Evolutionary conservation across 2,329 filamentous ascomycete species (phyloP).

Genomic region (Lasiodiplodia gonubiensis): DNA sequence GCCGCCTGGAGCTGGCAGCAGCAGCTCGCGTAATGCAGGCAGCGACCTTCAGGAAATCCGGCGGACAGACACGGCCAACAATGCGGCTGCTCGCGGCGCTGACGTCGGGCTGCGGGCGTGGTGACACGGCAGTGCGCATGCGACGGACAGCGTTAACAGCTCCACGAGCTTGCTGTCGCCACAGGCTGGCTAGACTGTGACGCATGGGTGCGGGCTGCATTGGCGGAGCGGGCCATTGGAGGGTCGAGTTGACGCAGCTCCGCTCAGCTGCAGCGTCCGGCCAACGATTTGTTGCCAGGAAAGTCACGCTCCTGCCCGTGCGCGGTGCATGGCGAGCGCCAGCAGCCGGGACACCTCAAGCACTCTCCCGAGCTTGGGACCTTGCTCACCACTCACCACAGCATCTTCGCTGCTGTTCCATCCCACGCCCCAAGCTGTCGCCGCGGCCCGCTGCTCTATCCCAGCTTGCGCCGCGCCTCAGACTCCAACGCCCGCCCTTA

Average conservation of each 20-base stretch:
- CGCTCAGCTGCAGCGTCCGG: slow-evolving; percentile 23
- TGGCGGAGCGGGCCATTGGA: slow-evolving; percentile 20
- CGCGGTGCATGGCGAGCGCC: slow-evolving; percentile 13
- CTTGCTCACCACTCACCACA: slow-evolving; percentile 24
- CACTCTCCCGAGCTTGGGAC: slow-evolving; percentile 23
- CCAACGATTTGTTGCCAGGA: slow-evolving; percentile 22
- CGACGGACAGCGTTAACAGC: background rate
- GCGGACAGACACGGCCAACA: background rate
- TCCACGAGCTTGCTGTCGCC: slow-evolving; percentile 8
- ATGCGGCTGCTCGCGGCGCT: slow-evolving; percentile 19
- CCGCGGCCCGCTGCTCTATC: slow-evolving; percentile 13
- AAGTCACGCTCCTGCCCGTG: slow-evolving; percentile 28
- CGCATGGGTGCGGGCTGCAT: slow-evolving; percentile 2
- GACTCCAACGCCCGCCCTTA: background rate
- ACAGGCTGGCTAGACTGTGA: background rate
- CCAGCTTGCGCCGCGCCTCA: slow-evolving; percentile 10
- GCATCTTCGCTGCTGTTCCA: slow-evolving; percentile 20
- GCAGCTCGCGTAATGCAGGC: background rate
- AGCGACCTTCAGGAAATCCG: background rate
- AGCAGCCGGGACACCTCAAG: slow-evolving; percentile 26
- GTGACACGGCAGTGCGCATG: slow-evolving; percentile 14
- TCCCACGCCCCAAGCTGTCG: background rate
- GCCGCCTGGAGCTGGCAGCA: background rate
- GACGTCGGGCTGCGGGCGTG: slow-evolving; percentile 9
- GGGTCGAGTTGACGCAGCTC: background rate